A percentile compares a stretch with the other conserved stretches of the same genome.
These are phyloP conservation scores for Globisporangium mamillatum DNA, from an alignment of 352 stramenopile species.

Conservation along the genomic window DNA sequence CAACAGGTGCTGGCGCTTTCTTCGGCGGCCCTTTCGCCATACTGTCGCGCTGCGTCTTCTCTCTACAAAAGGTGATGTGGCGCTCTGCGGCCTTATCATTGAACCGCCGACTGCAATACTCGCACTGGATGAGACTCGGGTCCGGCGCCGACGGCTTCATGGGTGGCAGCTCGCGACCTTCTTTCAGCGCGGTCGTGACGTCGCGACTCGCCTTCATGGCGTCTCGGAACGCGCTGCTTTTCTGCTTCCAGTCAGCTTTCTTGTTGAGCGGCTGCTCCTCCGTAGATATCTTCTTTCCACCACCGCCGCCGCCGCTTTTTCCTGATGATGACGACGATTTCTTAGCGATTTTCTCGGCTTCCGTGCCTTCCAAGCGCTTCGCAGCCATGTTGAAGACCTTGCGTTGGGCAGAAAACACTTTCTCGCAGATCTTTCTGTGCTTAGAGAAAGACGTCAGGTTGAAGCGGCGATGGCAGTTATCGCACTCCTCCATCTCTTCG, in stretches of 20 bases:
- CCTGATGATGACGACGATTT: conserved; percentile 25
- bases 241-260: conserved; percentile 78
- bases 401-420: conserved; percentile 81
- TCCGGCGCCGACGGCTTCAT: conserved; percentile 63
- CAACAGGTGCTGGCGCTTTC: conserved; percentile 24
- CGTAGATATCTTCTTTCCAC: conserved; percentile 22
- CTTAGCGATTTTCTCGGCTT: conserved; percentile 66
- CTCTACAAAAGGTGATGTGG: conserved; percentile 91
- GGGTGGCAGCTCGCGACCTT: conserved; percentile 59
- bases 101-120: conserved; percentile 89
- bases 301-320: conserved; percentile 20
- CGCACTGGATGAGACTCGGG: conserved; percentile 87
- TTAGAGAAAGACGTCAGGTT: conserved; percentile 70
- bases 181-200: conserved; percentile 60
- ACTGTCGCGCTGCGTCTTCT: conserved; percentile 67
- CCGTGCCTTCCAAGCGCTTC: conserved; percentile 65
- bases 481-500: conserved; percentile 69
- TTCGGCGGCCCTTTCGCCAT: conserved; percentile 38
- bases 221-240: conserved; percentile 83
- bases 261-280: conserved; percentile 66
- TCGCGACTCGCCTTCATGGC: conserved; percentile 85
- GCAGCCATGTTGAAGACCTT: conserved; percentile 87
- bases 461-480: conserved; percentile 83
- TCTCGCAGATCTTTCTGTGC: conserved; percentile 84
- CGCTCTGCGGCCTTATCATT: conserved; percentile 91